phyloP scores from a whole-genome alignment of 495 filamentous ascomycete genomes.

The Penicillium robsamsonii region DNA sequence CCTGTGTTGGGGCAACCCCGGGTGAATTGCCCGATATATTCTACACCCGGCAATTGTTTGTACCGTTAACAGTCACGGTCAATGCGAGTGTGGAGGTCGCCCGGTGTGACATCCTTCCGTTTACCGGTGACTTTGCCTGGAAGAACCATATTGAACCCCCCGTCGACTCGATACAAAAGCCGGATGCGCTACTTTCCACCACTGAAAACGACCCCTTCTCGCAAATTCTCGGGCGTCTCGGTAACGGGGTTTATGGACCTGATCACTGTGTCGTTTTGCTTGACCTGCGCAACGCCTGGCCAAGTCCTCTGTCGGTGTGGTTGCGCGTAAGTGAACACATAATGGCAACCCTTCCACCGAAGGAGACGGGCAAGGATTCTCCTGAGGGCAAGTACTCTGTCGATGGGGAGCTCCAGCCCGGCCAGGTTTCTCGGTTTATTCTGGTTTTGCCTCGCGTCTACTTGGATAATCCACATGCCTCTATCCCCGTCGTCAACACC shows the following conservation, averaged over 20 bases:
- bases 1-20: conserved; percentile 60
- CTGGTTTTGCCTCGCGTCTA: conserved; percentile 75
- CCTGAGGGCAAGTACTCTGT: conserved; percentile 42
- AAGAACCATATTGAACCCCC: conserved; percentile 35
- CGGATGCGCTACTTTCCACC: conserved; percentile 17
- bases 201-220: conserved; percentile 37
- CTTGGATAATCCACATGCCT: conserved; percentile 69
- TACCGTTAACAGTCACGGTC: conserved; percentile 84
- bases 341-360: neutral
- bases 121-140: conserved; percentile 58
- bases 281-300: conserved; percentile 87
- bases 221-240: conserved; percentile 41
- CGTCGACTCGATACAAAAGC: conserved; percentile 9
- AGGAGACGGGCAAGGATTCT: conserved; percentile 11
- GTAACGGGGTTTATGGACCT: conserved; percentile 42
- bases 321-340: conserved; percentile 50
- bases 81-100: conserved; percentile 83
- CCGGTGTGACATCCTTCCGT: conserved; percentile 74
- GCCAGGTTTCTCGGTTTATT: conserved; percentile 73
- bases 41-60: conserved; percentile 77
- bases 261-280: conserved; percentile 77
- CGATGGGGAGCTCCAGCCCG: conserved; percentile 66
- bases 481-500: conserved; percentile 77
- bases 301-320: conserved; percentile 61
- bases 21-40: conserved; percentile 68